A percentile compares a stretch with the other conserved stretches of the same genome.
These are phyloP conservation scores for Cladochytrium replicatum DNA, from an alignment of 192 early-diverging fungal genomes.

Conservation along the genomic window DNA sequence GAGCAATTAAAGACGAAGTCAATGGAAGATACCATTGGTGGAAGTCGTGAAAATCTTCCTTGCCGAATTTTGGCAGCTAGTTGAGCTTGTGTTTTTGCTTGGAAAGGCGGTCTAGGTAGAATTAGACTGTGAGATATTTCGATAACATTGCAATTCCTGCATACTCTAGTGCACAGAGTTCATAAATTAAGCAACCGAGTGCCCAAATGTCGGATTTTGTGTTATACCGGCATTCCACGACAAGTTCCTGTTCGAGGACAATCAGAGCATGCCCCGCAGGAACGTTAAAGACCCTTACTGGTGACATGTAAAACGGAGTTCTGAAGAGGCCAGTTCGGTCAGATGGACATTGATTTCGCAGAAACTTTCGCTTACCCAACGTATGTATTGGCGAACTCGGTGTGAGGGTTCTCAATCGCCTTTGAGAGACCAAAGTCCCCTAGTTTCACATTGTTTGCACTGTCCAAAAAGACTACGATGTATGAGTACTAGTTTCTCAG, in stretches of 20 bases:
- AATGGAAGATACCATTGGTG: conserved; percentile 6
- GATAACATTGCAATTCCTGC: not conserved
- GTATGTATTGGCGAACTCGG: conserved; percentile 62
- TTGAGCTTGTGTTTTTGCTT: conserved; percentile 47
- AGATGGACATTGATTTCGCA: not conserved
- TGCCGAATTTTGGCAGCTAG: conserved; percentile 49
- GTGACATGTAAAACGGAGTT: conserved; percentile 74
- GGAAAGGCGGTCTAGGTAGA: conserved; percentile 53
- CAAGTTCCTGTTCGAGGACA: conserved; percentile 39
- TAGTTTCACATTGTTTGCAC: conserved; percentile 54
- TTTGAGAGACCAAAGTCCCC: conserved; percentile 68
- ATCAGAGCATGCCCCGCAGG: not conserved
- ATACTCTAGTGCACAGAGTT: conserved; percentile 64
- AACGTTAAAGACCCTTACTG: conserved; percentile 28
- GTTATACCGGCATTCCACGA: conserved; percentile 57
- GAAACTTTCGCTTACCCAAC: conserved; percentile 46
- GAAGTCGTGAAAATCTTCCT: conserved; percentile 44
- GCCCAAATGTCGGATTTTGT: conserved; percentile 68
- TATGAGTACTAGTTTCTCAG: too few relatives aligned
- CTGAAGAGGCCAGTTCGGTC: conserved; percentile 21
- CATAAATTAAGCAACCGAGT: conserved; percentile 63
- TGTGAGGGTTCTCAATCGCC: conserved; percentile 46
- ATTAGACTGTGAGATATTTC: not conserved
- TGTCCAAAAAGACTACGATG: conserved; percentile 65
- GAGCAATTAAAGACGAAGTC: not conserved